A percentile compares a stretch with the other conserved stretches of the same genome.
phyloP scores from a whole-genome alignment of 257 asterid species.

The Plantago ovata region DNA sequence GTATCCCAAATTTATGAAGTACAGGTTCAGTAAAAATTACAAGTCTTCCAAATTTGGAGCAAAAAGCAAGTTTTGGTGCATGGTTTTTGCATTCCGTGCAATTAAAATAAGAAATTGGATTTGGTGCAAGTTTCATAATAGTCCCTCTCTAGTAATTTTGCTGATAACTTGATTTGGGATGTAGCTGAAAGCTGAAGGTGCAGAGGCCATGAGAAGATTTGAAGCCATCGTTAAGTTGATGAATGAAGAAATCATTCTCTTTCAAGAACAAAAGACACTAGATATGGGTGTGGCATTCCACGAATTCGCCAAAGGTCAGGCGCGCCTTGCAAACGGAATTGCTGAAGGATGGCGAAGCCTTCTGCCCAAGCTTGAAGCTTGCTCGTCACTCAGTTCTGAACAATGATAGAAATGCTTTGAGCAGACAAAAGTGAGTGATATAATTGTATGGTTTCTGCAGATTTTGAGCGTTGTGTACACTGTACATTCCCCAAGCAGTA shows the following conservation, averaged over 20 bases:
- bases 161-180: constrained; percentile 17
- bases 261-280: constrained; percentile 85
- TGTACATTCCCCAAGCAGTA: no score
- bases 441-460: no score
- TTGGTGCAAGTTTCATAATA: not conserved
- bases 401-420: not conserved
- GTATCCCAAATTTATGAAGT: no score
- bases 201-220: constrained; percentile 69
- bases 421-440: no score
- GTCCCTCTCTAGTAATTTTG: not conserved
- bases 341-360: constrained; percentile 95
- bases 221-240: constrained; percentile 68
- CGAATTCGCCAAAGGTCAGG: constrained; percentile 91
- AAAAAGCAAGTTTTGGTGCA: no score
- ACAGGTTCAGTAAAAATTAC: no score
- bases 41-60: no score
- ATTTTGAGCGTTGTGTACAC: no score
- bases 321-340: constrained; percentile 58
- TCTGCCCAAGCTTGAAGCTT: constrained; percentile 90
- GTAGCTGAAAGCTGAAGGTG: constrained; percentile 70
- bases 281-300: constrained; percentile 95
- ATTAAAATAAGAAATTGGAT: no score
- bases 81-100: no score
- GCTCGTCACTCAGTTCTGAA: constrained; percentile 19
- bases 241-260: constrained; percentile 79